phyloP scores from a whole-genome alignment of 352 stramenopile species.

The Pythium monospermum region DNA sequence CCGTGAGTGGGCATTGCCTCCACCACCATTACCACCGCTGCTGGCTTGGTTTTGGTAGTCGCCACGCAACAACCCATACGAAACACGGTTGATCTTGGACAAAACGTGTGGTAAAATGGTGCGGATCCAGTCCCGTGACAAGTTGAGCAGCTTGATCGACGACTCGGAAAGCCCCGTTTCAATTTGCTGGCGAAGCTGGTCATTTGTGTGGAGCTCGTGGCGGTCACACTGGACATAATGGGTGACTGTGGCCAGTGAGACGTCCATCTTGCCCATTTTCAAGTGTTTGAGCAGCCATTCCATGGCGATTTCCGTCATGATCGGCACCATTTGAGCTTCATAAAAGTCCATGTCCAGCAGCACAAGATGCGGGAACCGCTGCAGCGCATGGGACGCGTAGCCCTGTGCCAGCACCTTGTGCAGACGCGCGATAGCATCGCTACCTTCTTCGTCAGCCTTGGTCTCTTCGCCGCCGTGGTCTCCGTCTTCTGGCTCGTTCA shows the following conservation, averaged over 20 bases:
- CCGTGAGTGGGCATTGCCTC: slow-evolving; percentile 94
- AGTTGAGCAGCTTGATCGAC: slow-evolving; percentile 98
- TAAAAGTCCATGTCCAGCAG: slow-evolving; percentile 98
- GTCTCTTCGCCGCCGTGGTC: background rate
- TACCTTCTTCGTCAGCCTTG: too few species aligned
- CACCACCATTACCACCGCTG: slow-evolving; percentile 52
- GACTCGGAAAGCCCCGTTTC: slow-evolving; percentile 66
- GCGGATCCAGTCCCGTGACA: slow-evolving; percentile 95
- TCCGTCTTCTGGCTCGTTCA: slow-evolving; percentile 23
- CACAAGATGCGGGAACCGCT: slow-evolving; percentile 97
- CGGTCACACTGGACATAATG: slow-evolving; percentile 66
- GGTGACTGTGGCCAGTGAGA: slow-evolving; percentile 67
- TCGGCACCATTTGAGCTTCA: slow-evolving; percentile 86
- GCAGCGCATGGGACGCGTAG: slow-evolving; percentile 91
- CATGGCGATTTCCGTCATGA: slow-evolving; percentile 88
- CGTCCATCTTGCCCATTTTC: slow-evolving; percentile 93
- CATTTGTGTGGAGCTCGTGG: slow-evolving; percentile 58
- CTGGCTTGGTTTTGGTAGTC: slow-evolving; percentile 47
- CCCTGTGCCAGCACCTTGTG: slow-evolving; percentile 90
- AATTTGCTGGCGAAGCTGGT: slow-evolving; percentile 74
- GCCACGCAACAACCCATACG: slow-evolving; percentile 93
- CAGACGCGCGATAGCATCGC: slow-evolving; percentile 48
- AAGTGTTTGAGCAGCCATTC: slow-evolving; percentile 84
- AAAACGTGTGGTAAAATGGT: slow-evolving; percentile 98
- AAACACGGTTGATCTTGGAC: slow-evolving; percentile 99